phyloP scores from a whole-genome alignment of 148 eudicot genomes.

The Polygonum aviculare region DNA sequence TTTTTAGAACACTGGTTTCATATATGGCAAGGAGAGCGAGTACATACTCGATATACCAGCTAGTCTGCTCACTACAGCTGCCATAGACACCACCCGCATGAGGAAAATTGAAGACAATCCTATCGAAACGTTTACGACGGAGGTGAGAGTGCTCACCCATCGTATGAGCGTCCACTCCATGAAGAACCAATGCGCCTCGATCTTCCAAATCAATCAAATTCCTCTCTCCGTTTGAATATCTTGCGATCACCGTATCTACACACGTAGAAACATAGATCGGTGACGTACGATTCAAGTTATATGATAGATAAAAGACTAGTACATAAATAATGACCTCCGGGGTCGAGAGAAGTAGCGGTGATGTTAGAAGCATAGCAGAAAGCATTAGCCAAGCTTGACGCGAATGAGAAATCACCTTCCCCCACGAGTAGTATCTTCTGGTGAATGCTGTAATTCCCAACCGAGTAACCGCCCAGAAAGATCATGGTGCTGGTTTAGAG shows the following conservation, averaged over 20 bases:
- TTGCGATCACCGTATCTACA: neutral
- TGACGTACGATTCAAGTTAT: no score
- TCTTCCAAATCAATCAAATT: neutral
- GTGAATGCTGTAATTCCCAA: neutral
- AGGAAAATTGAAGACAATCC: constrained; percentile 29
- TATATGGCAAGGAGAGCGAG: neutral
- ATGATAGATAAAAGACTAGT: neutral
- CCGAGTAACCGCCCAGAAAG: neutral
- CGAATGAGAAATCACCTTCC: constrained; percentile 11
- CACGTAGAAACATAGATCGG: no score
- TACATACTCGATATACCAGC: constrained; percentile 17
- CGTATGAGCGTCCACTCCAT: neutral
- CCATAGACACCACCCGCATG: constrained; percentile 5
- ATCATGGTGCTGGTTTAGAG: neutral
- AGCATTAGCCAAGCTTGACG: neutral
- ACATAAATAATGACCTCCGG: neutral
- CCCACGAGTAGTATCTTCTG: neutral
- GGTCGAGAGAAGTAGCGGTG: constrained; percentile 2
- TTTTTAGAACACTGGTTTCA: neutral
- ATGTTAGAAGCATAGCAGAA: neutral
- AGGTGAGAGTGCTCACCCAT: neutral
- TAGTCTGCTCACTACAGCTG: neutral
- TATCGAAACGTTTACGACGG: constrained; percentile 9
- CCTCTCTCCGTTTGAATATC: neutral
- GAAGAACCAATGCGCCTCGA: neutral